Base-by-base conservation (phyloP, 2,329 filamentous ascomycete species). In the Colletotrichum falcatum region DNA sequence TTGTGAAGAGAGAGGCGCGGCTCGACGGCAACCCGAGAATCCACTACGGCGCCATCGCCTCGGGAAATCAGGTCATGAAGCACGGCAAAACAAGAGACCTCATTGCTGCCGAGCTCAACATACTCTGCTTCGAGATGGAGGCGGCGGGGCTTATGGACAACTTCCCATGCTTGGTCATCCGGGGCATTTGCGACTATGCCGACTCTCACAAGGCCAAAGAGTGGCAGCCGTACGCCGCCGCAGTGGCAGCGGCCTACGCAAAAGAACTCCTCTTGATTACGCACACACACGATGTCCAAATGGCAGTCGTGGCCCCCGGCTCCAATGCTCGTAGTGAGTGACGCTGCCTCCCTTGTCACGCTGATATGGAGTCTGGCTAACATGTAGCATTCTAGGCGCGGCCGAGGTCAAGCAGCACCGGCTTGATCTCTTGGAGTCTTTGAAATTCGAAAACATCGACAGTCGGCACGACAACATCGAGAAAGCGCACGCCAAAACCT, bases 181-280 rank as follows among this genome's bases (percentile, higher is more conserved):
- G 75, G 2, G 77, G 77, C 12, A 76, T 79, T 42, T 78, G 74
- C 58, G 78, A 80, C 65, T 80, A 80, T 54, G 69, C 77, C 3
- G 78, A 79, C 53, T 67, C 72, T 2, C 74, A 78, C 54, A 78
- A 78, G 75, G 75, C 61, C 68, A 76, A 11, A 35, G 14, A 28
- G 28, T 78, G 74, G 76, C 75, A 77, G 54, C 23, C 61, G 16
- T 76, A 76, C 61, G 66, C 75, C 7, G 72, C 76, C 5, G 63
- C 71, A 16, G 74, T 70, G 1, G 73, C 76, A 0, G 74, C 76
- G 1, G 76, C 73, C 9, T 77, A 69, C 59, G 69, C 74, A 5
- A 76, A 74, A 62, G 66, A 70, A 30, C 61, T 70, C 37, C 26
- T 70, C 6, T 55, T 5, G 0, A 2, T 51, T 6, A 30, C 48